phyloP scores from a whole-genome alignment of 805 yeast genomes.

The Yamadazyma phyllophila region DNA sequence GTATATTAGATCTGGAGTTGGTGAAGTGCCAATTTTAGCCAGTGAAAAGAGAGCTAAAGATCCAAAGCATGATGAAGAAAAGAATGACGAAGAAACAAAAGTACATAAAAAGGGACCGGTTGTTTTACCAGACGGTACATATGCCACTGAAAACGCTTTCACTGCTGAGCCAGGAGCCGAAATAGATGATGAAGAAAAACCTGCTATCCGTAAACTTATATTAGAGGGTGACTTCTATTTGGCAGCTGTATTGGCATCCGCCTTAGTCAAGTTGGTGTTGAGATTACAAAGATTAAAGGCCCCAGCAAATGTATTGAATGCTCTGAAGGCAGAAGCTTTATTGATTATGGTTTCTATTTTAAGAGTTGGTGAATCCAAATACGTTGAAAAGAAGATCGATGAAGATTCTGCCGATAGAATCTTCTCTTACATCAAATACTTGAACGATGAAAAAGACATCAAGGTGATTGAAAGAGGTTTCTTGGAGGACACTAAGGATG shows the following conservation, averaged over 20 bases:
- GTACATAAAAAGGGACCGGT: conserved; percentile 58
- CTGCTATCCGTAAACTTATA: conserved; percentile 79
- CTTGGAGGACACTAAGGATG: conserved; percentile 82
- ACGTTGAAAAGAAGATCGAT: conserved; percentile 74
- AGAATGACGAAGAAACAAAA: conserved; percentile 19
- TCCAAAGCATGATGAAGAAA: conserved; percentile 23
- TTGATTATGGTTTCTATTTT: conserved; percentile 87
- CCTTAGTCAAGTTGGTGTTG: conserved; percentile 83
- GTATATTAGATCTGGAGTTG: conserved; percentile 75
- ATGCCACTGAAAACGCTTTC: conserved; percentile 89
- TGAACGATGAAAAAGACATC: conserved; percentile 61
- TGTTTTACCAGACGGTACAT: conserved; percentile 97
- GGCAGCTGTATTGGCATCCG: conserved; percentile 81
- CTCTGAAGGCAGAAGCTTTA: conserved; percentile 91
- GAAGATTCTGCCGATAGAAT: conserved; percentile 97
- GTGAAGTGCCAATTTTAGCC: conserved; percentile 87
- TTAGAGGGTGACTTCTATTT: conserved; percentile 88
- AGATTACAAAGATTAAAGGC: conserved; percentile 61
- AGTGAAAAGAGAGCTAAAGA: conserved; percentile 52
- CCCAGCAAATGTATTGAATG: conserved; percentile 63
- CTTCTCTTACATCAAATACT: conserved; percentile 76
- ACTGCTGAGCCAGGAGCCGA: conserved; percentile 49
- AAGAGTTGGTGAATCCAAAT: conserved; percentile 76
- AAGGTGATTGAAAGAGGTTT: conserved; percentile 63
- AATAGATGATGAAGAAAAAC: conserved; percentile 41